Evolutionary conservation across 495 filamentous ascomycete species (phyloP).

Genomic region (Pyrenula massariospora): DNA sequence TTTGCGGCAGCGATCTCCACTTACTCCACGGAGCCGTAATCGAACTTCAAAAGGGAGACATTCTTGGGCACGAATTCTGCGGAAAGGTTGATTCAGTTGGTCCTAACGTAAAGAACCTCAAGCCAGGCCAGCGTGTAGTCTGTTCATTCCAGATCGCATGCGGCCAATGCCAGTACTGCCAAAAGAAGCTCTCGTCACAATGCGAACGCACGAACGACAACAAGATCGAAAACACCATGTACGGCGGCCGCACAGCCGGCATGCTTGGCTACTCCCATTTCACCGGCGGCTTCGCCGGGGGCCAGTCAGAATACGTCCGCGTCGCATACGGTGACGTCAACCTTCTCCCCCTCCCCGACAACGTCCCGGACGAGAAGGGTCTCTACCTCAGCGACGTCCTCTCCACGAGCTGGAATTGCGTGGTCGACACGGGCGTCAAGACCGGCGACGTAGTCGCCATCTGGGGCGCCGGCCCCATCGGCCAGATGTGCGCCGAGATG

Average conservation of each 20-base stretch:
- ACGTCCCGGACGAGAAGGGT: slow-evolving; percentile 78
- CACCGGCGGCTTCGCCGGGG: slow-evolving; percentile 80
- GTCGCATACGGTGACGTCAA: slow-evolving; percentile 79
- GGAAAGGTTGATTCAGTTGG: slow-evolving; percentile 69
- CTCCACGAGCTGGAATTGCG: slow-evolving; percentile 65
- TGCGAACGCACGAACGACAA: slow-evolving; percentile 74
- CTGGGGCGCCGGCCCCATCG: slow-evolving; percentile 70
- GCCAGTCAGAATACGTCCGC: slow-evolving; percentile 79
- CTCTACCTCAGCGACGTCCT: slow-evolving; percentile 77
- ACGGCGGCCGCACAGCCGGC: slow-evolving; percentile 59
- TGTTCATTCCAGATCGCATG: slow-evolving; percentile 77
- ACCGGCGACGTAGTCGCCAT: slow-evolving; percentile 71
- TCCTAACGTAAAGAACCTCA: slow-evolving; percentile 40
- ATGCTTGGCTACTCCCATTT: slow-evolving; percentile 54
- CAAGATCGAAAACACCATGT: slow-evolving; percentile 58
- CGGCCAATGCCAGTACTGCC: slow-evolving; percentile 62
- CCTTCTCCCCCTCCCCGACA: slow-evolving; percentile 65
- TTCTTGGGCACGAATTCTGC: slow-evolving; percentile 84
- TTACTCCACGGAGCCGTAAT: slow-evolving; percentile 62
- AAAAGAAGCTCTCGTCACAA: slow-evolving; percentile 59
- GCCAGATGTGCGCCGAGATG: slow-evolving; percentile 70
- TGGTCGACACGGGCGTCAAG: slow-evolving; percentile 75
- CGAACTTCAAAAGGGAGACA: slow-evolving; percentile 71
- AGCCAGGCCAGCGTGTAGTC: slow-evolving; percentile 67
- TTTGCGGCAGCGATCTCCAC: slow-evolving; percentile 83